Conservation (phyloP, 2,329 filamentous ascomycete species). For the Basipetospora chlamydospora region DNA sequence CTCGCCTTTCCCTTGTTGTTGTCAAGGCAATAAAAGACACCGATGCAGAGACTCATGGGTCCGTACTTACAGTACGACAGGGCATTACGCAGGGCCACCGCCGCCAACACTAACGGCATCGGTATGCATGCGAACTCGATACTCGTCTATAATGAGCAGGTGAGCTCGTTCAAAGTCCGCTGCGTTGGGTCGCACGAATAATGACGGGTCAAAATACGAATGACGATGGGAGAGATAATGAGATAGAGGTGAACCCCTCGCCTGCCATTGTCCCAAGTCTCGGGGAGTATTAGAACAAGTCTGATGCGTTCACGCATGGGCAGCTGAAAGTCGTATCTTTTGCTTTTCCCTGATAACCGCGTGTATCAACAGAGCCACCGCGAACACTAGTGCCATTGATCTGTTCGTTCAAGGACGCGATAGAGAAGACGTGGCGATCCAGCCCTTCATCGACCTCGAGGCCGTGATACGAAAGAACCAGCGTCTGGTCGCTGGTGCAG, state of each 20-base stretch:
- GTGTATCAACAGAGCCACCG: constrained; percentile 28
- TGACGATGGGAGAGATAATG: constrained; percentile 39
- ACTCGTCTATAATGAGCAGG: background rate
- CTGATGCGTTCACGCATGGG: constrained; percentile 58
- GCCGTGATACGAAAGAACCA: constrained; percentile 54
- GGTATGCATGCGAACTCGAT: background rate
- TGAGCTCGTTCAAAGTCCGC: background rate
- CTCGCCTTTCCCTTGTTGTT: background rate
- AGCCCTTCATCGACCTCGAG: constrained; percentile 67
- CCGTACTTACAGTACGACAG: constrained; percentile 50
- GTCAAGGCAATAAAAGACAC: constrained; percentile 19
- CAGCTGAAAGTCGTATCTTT: too few species aligned
- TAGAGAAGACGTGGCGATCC: constrained; percentile 49
- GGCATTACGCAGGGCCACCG: constrained; percentile 44
- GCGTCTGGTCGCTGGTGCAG: constrained; percentile 24
- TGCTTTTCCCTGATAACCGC: too few species aligned
- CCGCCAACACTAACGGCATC: constrained; percentile 39
- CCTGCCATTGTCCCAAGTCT: constrained; percentile 48
- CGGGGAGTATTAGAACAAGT: constrained; percentile 56
- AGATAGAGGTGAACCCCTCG: constrained; percentile 40
- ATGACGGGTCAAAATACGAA: constrained; percentile 42
- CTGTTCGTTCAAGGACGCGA: constrained; percentile 61
- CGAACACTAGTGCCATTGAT: constrained; percentile 32
- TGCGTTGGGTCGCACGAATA: constrained; percentile 29
- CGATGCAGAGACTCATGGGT: constrained; percentile 36